Conservation (phyloP, 2,329 filamentous ascomycete genomes). For the Gremmenia infestans region DNA sequence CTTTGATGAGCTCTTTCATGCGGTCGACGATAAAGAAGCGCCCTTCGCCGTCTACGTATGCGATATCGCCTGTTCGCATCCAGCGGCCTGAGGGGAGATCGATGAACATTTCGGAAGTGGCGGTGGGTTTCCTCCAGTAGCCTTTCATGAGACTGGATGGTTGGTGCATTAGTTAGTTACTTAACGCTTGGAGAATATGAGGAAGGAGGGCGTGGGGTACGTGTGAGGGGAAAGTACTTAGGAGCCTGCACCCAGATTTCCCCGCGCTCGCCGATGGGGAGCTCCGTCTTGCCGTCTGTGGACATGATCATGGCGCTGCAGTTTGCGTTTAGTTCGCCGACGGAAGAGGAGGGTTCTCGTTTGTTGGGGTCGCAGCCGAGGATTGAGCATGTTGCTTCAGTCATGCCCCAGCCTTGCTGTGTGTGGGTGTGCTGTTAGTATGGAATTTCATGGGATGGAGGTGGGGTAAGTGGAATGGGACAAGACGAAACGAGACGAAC, state of each 20-base stretch:
- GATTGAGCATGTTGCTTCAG: slow-evolving; percentile 69
- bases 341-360: slow-evolving; percentile 39
- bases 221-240: slow-evolving; percentile 32
- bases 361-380: slow-evolving; percentile 58
- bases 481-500: slow-evolving; percentile 5
- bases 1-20: slow-evolving; percentile 42
- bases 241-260: slow-evolving; percentile 64
- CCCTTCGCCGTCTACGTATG: slow-evolving; percentile 65
- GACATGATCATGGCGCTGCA: slow-evolving; percentile 62
- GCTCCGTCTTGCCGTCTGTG: slow-evolving; percentile 13
- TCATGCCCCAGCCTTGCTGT: slow-evolving; percentile 83
- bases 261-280: slow-evolving; percentile 51
- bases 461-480: not conserved
- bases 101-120: slow-evolving; percentile 58
- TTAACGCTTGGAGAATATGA: not conserved
- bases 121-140: slow-evolving; percentile 55
- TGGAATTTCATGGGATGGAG: not conserved
- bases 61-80: slow-evolving; percentile 47
- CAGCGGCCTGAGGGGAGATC: slow-evolving; percentile 66
- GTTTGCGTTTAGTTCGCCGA: slow-evolving; percentile 68
- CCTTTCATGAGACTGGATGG: slow-evolving; percentile 49
- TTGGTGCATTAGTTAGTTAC: not conserved
- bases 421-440: slow-evolving; percentile 20
- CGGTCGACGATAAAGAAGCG: slow-evolving; percentile 85
- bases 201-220: not conserved